Conservation (phyloP, 768 basidiomycete genomes). For the Naganishia randhawae region DNA sequence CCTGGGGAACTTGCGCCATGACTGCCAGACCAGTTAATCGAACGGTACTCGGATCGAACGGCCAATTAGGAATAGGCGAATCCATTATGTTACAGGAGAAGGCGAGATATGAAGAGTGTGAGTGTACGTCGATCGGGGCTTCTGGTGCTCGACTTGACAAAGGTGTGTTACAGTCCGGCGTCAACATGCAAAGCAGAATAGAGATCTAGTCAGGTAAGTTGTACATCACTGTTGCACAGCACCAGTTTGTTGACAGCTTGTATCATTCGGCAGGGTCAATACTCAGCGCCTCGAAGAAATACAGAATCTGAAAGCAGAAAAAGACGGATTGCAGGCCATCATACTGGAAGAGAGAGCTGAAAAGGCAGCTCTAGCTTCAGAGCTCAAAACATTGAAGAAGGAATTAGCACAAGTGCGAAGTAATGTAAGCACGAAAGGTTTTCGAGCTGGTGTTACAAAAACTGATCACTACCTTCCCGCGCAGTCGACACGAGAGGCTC, state of each 20-base stretch:
- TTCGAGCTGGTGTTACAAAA: background rate
- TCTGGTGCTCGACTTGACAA: background rate
- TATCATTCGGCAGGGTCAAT: slow-evolving; percentile 11
- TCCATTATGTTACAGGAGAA: slow-evolving; percentile 15
- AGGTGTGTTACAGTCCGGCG: background rate
- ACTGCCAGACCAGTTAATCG: slow-evolving; percentile 15
- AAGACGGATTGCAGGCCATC: slow-evolving; percentile 19
- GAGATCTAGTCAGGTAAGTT: slow-evolving; percentile 25
- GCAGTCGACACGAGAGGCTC: slow-evolving; percentile 18
- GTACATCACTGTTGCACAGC: background rate
- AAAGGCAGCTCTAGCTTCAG: slow-evolving; percentile 17
- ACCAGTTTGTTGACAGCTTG: background rate
- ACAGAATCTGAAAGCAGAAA: slow-evolving; percentile 22
- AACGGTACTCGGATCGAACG: slow-evolving; percentile 1
- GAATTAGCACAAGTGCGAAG: slow-evolving; percentile 6
- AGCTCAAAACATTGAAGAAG: slow-evolving; percentile 10
- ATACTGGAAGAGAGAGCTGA: slow-evolving; percentile 22
- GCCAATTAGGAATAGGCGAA: slow-evolving; percentile 4
- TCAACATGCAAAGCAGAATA: slow-evolving; percentile 27
- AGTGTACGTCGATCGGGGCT: background rate
- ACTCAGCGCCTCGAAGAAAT: slow-evolving; percentile 20
- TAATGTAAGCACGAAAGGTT: background rate
- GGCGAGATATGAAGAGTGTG: slow-evolving; percentile 17
- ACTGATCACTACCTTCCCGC: background rate
- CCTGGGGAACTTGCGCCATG: background rate